Evolutionary conservation across 2,329 filamentous ascomycete genomes (phyloP).

Genomic region (Sclerotinia spermophila): DNA sequence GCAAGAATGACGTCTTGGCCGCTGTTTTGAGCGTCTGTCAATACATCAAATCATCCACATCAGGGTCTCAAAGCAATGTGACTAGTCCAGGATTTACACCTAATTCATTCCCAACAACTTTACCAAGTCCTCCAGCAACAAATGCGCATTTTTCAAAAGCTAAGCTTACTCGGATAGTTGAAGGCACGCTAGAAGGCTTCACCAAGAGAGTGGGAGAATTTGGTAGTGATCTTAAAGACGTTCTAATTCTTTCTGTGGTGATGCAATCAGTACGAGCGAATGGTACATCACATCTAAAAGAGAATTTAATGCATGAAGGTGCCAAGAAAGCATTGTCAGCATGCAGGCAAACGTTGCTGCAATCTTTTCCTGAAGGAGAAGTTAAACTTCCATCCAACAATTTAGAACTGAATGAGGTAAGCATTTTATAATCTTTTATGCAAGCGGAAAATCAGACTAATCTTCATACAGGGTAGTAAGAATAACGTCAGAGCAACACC

Average conservation of each 20-base stretch:
- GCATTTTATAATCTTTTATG: background rate
- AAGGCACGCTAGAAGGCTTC: conserved; percentile 20
- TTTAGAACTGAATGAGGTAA: background rate
- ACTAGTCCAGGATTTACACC: conserved; percentile 1
- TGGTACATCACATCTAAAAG: conserved; percentile 4
- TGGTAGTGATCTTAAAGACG: conserved; percentile 25
- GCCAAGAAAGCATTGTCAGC: conserved; percentile 20
- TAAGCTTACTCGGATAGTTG: conserved; percentile 22
- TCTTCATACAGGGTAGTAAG: background rate
- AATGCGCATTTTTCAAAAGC: conserved; percentile 22
- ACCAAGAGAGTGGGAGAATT: conserved; percentile 19
- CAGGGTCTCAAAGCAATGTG: background rate
- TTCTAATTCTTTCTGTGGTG: conserved; percentile 21
- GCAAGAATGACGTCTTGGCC: conserved; percentile 24
- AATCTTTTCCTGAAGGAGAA: background rate
- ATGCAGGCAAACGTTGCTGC: conserved; percentile 18
- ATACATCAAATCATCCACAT: background rate
- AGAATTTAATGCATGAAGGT: conserved; percentile 23
- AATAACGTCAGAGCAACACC: background rate
- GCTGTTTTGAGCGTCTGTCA: conserved; percentile 21
- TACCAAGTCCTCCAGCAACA: conserved; percentile 14
- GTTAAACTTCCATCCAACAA: conserved; percentile 4
- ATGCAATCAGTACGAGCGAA: conserved; percentile 22
- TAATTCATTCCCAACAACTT: background rate
- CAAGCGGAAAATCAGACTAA: background rate